Percentiles rank a stretch among this genome's conserved stretches.
Conservation (phyloP, 1,284 basidiomycete species). For the Amylostereum chailletii region DNA sequence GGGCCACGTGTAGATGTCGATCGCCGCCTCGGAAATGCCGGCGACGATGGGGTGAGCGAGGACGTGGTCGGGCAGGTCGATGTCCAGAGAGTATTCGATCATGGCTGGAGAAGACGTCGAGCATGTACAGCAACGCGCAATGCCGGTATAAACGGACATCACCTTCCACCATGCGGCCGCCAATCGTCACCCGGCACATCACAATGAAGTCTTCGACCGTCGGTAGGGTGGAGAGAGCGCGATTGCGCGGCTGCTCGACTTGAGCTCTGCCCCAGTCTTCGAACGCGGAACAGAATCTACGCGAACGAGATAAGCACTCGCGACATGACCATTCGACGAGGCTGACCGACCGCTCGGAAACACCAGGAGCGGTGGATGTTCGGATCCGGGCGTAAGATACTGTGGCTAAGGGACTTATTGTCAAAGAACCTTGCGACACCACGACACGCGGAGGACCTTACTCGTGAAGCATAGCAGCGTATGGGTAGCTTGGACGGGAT, state of each 20-base stretch:
- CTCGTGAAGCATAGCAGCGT: conserved; percentile 34
- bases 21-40: conserved; percentile 35
- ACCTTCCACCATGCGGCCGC: conserved; percentile 38
- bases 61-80: conserved; percentile 35
- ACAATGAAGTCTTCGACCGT: conserved; percentile 35
- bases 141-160: background rate
- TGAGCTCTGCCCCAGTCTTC: conserved; percentile 31
- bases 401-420: conserved; percentile 13
- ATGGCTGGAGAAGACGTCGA: conserved; percentile 18
- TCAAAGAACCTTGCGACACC: background rate
- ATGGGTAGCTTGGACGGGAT: conserved; percentile 27
- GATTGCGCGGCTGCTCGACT: conserved; percentile 29
- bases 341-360: conserved; percentile 23
- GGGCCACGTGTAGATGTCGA: conserved; percentile 43
- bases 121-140: conserved; percentile 7
- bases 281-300: conserved; percentile 30
- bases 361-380: conserved; percentile 27
- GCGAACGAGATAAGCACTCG: conserved; percentile 5
- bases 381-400: conserved; percentile 29
- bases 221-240: conserved; percentile 28
- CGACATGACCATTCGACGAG: background rate
- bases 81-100: conserved; percentile 37
- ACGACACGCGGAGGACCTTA: conserved; percentile 14
- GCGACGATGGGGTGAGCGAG: conserved; percentile 30
- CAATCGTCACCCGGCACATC: conserved; percentile 34